phyloP scores from a whole-genome alignment of 345 rosid species.

The Lepidium sativum region DNA sequence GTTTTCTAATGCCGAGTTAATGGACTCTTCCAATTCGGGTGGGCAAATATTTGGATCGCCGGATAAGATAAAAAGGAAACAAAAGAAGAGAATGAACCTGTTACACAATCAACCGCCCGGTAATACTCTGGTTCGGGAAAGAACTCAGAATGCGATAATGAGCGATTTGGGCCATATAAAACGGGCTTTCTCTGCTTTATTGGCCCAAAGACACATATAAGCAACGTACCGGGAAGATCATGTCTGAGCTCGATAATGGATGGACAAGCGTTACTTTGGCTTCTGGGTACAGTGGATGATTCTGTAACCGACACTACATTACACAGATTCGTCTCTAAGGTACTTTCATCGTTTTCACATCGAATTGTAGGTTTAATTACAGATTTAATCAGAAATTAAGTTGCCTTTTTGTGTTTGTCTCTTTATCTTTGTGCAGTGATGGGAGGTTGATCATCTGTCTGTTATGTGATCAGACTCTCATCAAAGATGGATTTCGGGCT shows the following conservation, averaged over 20 bases:
- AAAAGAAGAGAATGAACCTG: too few relatives aligned
- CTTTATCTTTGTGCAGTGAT: background rate
- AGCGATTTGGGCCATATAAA: background rate
- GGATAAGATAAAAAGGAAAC: too few relatives aligned
- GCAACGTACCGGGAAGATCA: background rate
- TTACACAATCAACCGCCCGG: too few relatives aligned
- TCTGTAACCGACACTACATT: background rate
- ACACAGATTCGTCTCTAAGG: background rate
- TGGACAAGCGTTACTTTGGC: too few relatives aligned
- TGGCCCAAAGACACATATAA: background rate
- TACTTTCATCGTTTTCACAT: background rate
- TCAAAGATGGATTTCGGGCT: conserved; percentile 1
- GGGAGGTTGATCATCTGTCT: background rate
- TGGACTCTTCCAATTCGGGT: background rate
- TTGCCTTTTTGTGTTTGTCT: too few relatives aligned
- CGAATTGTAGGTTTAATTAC: background rate
- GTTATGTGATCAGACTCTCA: background rate
- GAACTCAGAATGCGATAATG: too few relatives aligned
- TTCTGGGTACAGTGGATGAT: background rate
- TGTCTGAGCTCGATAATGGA: background rate
- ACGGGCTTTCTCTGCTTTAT: background rate
- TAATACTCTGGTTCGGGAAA: too few relatives aligned
- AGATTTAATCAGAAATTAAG: too few relatives aligned
- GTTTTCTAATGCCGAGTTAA: background rate
- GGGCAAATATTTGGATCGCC: too few relatives aligned